Percentiles rank a stretch among this genome's conserved stretches.
Conservation (phyloP, 208 protist genomes). For the Acanthamoeba polyphaga region DNA sequence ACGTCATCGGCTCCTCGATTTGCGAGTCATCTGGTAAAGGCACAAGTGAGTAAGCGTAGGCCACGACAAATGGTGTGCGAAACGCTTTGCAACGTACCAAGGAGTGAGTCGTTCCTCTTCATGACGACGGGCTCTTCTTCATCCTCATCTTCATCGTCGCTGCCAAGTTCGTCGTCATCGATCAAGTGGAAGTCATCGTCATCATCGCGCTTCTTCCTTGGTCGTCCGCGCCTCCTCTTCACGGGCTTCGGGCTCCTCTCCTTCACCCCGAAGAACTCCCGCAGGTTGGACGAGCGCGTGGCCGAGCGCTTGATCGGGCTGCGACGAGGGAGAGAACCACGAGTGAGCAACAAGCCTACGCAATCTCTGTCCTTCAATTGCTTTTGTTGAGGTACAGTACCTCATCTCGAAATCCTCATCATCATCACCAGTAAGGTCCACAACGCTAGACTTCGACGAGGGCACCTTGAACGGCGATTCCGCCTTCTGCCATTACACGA, state of each 20-base stretch:
- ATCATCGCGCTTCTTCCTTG: not conserved
- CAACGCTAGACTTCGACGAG: not conserved
- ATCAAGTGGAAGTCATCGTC: constrained; percentile 19
- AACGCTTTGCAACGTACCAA: not conserved
- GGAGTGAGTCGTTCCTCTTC: not conserved
- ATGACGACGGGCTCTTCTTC: not conserved
- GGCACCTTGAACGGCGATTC: not conserved
- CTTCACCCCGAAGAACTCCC: constrained; percentile 3
- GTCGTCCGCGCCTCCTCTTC: not conserved
- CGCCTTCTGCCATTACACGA: not conserved
- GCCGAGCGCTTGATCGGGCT: not conserved
- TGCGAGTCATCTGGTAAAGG: constrained; percentile 28
- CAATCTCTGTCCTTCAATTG: not conserved
- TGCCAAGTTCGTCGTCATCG: not conserved
- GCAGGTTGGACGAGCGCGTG: not conserved
- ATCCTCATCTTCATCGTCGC: constrained; percentile 5
- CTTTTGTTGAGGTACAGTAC: not conserved
- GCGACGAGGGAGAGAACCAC: not conserved
- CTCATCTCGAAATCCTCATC: not conserved
- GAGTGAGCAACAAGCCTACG: not conserved
- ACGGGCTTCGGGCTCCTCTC: not conserved
- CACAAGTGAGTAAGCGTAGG: not conserved
- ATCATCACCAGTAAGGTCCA: not conserved
- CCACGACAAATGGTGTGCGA: not conserved
- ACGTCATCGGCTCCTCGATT: constrained; percentile 24